Conservation (phyloP, 768 basidiomycete genomes). For the Gymnopilus dilepis region DNA sequence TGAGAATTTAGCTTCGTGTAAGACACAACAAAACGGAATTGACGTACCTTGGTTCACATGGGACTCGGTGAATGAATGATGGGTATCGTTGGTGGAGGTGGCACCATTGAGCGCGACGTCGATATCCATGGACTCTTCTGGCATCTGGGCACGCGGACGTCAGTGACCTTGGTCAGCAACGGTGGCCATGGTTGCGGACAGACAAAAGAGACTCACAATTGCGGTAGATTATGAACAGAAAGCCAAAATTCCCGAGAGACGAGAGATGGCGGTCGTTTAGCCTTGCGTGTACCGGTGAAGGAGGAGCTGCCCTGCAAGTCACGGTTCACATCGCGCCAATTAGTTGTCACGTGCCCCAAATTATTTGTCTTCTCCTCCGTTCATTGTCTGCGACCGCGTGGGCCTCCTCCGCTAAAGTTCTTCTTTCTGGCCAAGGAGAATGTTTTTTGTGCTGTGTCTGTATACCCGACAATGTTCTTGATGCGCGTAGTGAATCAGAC, state of each 20-base stretch:
- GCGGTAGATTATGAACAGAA: not conserved
- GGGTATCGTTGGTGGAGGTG: conserved; percentile 12
- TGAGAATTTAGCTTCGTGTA: not conserved
- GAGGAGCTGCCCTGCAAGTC: conserved; percentile 24
- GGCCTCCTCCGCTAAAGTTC: not conserved
- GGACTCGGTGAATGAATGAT: conserved; percentile 10
- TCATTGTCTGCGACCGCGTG: not conserved
- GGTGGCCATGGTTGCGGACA: not conserved
- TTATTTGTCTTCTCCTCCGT: not conserved
- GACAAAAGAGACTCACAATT: not conserved
- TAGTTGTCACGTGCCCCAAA: conserved; percentile 33
- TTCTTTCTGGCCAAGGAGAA: not conserved
- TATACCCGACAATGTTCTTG: not conserved
- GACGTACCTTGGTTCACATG: conserved; percentile 22
- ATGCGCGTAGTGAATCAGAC: no score
- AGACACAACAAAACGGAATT: not conserved
- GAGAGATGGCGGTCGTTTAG: conserved; percentile 16
- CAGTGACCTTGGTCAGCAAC: conserved; percentile 2
- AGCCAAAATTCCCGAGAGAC: not conserved
- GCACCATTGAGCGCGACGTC: conserved; percentile 32
- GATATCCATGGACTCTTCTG: conserved; percentile 50
- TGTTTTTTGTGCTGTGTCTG: no score
- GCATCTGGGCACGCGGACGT: conserved; percentile 33
- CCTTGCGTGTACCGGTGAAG: conserved; percentile 6
- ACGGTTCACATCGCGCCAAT: conserved; percentile 34